Percentiles rank a stretch among this genome's conserved stretches.
These are phyloP conservation scores for Glomus cerebriforme DNA, from an alignment of 192 early-diverging fungal genomes.

Conservation along the genomic window DNA sequence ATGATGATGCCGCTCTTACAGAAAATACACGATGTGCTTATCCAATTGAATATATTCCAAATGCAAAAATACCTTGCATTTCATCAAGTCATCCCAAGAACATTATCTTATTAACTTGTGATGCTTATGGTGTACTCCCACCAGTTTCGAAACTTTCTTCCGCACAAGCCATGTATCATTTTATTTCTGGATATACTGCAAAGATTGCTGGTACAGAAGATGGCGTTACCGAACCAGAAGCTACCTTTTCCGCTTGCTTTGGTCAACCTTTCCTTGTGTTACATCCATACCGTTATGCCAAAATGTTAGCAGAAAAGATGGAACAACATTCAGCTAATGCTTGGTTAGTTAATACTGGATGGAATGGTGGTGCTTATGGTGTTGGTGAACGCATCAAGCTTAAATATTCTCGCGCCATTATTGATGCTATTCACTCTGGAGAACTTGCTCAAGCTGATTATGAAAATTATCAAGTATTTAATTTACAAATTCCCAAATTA, in stretches of 20 bases:
- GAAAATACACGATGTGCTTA: constrained; percentile 98
- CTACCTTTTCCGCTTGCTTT: constrained; percentile 93
- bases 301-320: constrained; percentile 97
- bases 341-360: constrained; percentile 97
- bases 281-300: constrained; percentile 95
- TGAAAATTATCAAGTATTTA: constrained; percentile 85
- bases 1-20: constrained; percentile 75
- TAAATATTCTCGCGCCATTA: constrained; percentile 96
- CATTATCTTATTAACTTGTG: constrained; percentile 95
- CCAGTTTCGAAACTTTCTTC: constrained; percentile 87
- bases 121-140: constrained; percentile 95
- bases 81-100: constrained; percentile 86
- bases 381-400: constrained; percentile 89
- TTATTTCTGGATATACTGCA: constrained; percentile 96
- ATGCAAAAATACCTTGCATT: constrained; percentile 91
- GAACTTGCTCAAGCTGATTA: constrained; percentile 86
- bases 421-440: constrained; percentile 95
- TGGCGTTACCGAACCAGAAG: constrained; percentile 89
- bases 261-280: constrained; percentile 95
- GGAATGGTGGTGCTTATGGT: constrained; percentile 93
- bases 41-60: constrained; percentile 94
- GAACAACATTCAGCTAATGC: constrained; percentile 78
- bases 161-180: constrained; percentile 95
- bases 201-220: constrained; percentile 98
- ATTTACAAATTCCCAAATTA: constrained; percentile 81